Base-by-base conservation (phyloP, 306 rosid genomes). In the Quercus gilva region DNA sequence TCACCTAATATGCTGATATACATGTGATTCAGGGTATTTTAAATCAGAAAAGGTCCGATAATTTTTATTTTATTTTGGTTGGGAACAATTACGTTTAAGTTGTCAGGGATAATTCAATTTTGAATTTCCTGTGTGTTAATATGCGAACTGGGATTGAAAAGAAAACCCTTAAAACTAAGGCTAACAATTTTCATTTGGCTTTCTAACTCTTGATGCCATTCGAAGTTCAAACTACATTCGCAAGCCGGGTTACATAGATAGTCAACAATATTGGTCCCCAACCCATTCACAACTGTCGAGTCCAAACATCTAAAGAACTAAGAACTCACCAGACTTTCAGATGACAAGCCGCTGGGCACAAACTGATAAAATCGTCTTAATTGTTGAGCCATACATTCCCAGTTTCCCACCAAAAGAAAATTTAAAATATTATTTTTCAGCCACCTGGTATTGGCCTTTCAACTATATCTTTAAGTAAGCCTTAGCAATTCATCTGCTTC, bases 401-500 rank as follows among this genome's bases (percentile, higher is more conserved):
- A 63, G 45, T 41, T 41, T 41, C 45, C 45, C 45, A 41, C 11
- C 69, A 15, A 63, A 63, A 28, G 3, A 7, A 25, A 28, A 5
- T 28, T 17, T 20, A 28, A 15, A 28, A 26, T 31, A 63, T 63
- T 25, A 12, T 26, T 26, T 19, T 33, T 28, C 37, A 14, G 69
- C 69, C 20, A 28, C 15, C 14, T 15, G n/a, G 41, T 26, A 15
- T 15, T 6, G 41, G 12, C 7, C 72, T 2, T 68, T 68, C 13
- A 12, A 23, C 6, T 31, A 1, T 31, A 67, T 35, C 52, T 45
- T 65, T 37, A 65, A 74, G 75, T 74, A 18, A 55, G 64, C 52
- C 76, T 33, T 67, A 25, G 49, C 80, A 70, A n/a, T 75, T 70
- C 74, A 59, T 59, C 76, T 20, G 73, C 69, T 67, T 93, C 92